Evolutionary conservation across 306 rosid species (phyloP).

Genomic region (Casuarina glauca): DNA sequence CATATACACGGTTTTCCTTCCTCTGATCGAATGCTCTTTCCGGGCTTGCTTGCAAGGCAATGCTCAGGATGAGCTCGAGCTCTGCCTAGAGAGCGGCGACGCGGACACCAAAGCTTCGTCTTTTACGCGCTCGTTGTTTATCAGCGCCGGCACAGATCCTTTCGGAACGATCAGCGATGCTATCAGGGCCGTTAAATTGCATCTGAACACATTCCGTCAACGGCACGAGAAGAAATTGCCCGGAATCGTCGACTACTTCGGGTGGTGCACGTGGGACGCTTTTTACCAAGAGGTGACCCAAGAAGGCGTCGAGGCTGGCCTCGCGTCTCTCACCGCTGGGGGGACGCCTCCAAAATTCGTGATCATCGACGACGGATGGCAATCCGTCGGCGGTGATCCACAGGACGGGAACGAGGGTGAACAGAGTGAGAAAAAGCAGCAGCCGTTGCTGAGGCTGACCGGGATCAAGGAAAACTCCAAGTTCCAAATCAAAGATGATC

Average conservation of each 20-base stretch:
- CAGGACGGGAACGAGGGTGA: conserved; percentile 10
- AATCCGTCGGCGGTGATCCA: conserved; percentile 55
- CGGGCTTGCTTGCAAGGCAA: conserved; percentile 77
- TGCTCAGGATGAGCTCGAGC: conserved; percentile 54
- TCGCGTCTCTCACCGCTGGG: conserved; percentile 51
- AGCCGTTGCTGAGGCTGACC: conserved; percentile 45
- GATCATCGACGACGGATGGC: conserved; percentile 95
- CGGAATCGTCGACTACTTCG: conserved; percentile 63
- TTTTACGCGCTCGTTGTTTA: conserved; percentile 56
- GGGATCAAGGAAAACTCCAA: conserved; percentile 74
- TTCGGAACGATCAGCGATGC: conserved; percentile 59
- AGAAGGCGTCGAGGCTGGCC: conserved; percentile 77
- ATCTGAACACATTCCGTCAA: conserved; percentile 67
- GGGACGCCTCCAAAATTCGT: conserved; percentile 83
- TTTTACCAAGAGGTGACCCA: conserved; percentile 82
- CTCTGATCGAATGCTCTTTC: conserved; percentile 74
- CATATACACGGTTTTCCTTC: conserved; percentile 74
- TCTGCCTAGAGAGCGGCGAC: conserved; percentile 88
- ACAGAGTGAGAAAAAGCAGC: not conserved
- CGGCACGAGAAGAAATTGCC: conserved; percentile 90
- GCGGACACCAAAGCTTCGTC: conserved; percentile 57
- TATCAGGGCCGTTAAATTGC: conserved; percentile 48
- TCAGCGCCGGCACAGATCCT: conserved; percentile 74
- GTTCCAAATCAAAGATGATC: conserved; percentile 56
- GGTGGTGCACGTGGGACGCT: conserved; percentile 99